A percentile compares a stretch with the other conserved stretches of the same genome.
Conservation (phyloP, 352 stramenopile species). For the Globisporangium canariense region DNA sequence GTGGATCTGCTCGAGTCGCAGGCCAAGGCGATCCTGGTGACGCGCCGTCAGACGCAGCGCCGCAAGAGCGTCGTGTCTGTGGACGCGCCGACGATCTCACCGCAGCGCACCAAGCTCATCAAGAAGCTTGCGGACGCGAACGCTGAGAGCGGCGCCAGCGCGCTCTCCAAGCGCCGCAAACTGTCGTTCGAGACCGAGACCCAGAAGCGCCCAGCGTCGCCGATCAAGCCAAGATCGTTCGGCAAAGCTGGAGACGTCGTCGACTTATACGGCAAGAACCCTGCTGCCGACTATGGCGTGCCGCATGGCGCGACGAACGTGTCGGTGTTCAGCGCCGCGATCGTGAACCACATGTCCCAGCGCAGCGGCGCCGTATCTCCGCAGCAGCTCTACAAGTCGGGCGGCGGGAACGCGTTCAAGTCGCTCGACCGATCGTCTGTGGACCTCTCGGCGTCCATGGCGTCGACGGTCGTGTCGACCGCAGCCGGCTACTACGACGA, state of each 20-base stretch:
- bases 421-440: slow-evolving; percentile 29
- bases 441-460: slow-evolving; percentile 62
- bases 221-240: slow-evolving; percentile 15
- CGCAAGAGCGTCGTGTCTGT: background rate
- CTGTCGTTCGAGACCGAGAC: slow-evolving; percentile 27
- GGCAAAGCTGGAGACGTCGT: background rate
- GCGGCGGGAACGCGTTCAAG: slow-evolving; percentile 27
- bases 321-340: slow-evolving; percentile 15
- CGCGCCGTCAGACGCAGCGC: slow-evolving; percentile 32
- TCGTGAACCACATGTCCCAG: slow-evolving; percentile 12
- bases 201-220: slow-evolving; percentile 5
- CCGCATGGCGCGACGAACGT: slow-evolving; percentile 3
- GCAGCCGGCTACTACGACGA: slow-evolving; percentile 53
- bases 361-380: slow-evolving; percentile 11
- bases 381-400: slow-evolving; percentile 10
- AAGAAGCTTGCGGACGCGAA: slow-evolving; percentile 28
- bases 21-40: slow-evolving; percentile 49
- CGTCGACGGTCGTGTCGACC: slow-evolving; percentile 55
- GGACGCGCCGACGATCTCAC: slow-evolving; percentile 20
- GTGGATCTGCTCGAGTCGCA: slow-evolving; percentile 59
- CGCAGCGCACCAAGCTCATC: slow-evolving; percentile 28
- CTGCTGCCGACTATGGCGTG: slow-evolving; percentile 4
- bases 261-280: slow-evolving; percentile 12
- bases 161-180: slow-evolving; percentile 40
- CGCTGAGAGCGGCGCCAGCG: slow-evolving; percentile 16